Conservation (phyloP, 495 filamentous ascomycete species). For the Aspergillus bertholletiae region DNA sequence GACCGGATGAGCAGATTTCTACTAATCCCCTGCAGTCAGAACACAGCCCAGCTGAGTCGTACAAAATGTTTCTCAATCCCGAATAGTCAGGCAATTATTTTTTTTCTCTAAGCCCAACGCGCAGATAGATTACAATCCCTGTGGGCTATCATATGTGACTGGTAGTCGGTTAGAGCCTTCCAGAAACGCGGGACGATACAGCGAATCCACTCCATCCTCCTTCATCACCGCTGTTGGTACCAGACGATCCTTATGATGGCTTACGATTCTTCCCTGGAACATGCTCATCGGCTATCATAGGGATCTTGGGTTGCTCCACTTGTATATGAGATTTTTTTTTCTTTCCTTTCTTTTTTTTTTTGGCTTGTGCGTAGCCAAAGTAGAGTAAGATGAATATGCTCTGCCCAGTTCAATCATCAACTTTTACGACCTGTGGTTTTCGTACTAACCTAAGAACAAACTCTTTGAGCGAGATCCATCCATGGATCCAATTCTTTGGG, state of each 20-base stretch:
- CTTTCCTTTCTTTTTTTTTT: too few relatives aligned
- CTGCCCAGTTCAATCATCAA: too few relatives aligned
- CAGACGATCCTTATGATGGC: neutral
- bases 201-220: neutral
- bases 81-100: neutral
- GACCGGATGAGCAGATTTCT: neutral
- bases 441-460: too few relatives aligned
- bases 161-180: neutral
- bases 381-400: too few relatives aligned
- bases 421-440: too few relatives aligned
- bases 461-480: too few relatives aligned
- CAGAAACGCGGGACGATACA: neutral
- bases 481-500: too few relatives aligned
- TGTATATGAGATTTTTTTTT: neutral
- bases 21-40: constrained; percentile 3
- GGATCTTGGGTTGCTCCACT: neutral
- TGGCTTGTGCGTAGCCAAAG: too few relatives aligned
- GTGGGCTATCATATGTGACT: constrained; percentile 8
- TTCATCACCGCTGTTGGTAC: neutral
- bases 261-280: neutral
- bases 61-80: constrained; percentile 3
- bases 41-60: constrained; percentile 2
- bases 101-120: neutral
- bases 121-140: neutral
- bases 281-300: neutral